These are phyloP conservation scores for Metarhizium robertsii DNA, from an alignment of 2,329 filamentous ascomycete species.

Conservation along the genomic window DNA sequence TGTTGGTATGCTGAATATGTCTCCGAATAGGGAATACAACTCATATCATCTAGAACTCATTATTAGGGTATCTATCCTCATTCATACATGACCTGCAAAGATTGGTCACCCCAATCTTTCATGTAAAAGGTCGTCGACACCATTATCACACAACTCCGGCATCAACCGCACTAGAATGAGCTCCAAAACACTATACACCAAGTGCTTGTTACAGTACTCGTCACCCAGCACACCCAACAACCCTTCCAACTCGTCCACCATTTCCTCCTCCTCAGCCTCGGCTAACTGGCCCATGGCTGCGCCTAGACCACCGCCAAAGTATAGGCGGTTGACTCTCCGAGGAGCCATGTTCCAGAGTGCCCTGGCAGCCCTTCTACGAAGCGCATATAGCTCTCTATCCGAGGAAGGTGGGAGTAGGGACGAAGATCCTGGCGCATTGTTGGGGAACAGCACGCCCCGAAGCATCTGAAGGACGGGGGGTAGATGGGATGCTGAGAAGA, in stretches of 20 bases:
- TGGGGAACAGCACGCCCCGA: slow-evolving; percentile 76
- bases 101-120: slow-evolving; percentile 46
- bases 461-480: slow-evolving; percentile 60
- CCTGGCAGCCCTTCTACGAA: slow-evolving; percentile 58
- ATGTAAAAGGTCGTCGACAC: slow-evolving; percentile 62
- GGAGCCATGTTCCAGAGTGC: slow-evolving; percentile 43
- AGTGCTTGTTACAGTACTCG: slow-evolving; percentile 84
- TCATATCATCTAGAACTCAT: neutral
- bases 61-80: neutral
- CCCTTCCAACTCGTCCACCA: slow-evolving; percentile 51
- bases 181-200: slow-evolving; percentile 77
- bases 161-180: slow-evolving; percentile 71
- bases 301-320: slow-evolving; percentile 34
- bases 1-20: neutral
- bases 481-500: slow-evolving; percentile 56
- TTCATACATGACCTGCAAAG: neutral
- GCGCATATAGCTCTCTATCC: slow-evolving; percentile 48
- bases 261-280: slow-evolving; percentile 24
- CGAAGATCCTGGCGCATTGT: slow-evolving; percentile 63
- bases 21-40: neutral
- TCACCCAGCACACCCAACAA: slow-evolving; percentile 70
- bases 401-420: slow-evolving; percentile 50
- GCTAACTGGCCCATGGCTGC: slow-evolving; percentile 14
- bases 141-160: slow-evolving; percentile 70
- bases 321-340: slow-evolving; percentile 36